phyloP scores from a whole-genome alignment of 495 filamentous ascomycete species.

The Daldinia vernicosa region DNA sequence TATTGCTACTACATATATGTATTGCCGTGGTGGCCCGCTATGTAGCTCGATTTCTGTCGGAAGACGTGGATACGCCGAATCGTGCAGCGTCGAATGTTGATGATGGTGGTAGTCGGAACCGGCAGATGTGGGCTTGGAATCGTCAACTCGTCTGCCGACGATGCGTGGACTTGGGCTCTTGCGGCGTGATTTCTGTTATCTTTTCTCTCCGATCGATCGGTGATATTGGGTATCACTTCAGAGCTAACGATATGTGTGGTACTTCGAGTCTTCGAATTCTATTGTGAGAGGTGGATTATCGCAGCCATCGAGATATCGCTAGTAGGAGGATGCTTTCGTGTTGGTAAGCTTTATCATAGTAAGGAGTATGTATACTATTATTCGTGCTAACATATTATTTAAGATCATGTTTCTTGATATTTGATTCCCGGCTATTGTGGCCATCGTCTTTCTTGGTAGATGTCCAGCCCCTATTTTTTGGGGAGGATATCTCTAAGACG shows the following conservation, averaged over 20 bases:
- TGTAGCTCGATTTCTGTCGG: neutral
- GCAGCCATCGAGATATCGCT: neutral
- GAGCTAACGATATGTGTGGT: too few species aligned
- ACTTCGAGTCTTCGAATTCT: too few species aligned
- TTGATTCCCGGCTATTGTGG: too few species aligned
- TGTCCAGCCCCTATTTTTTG: neutral
- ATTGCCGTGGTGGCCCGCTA: neutral
- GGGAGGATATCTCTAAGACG: neutral
- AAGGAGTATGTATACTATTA: neutral
- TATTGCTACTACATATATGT: neutral
- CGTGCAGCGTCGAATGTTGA: conserved; percentile 5
- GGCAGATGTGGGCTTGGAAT: conserved; percentile 4
- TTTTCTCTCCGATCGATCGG: neutral
- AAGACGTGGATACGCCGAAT: neutral
- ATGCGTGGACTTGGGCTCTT: neutral
- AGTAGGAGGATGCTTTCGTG: neutral
- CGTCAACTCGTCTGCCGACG: neutral
- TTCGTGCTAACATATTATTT: conserved; percentile 2
- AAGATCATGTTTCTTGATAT: neutral
- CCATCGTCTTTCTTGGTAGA: neutral
- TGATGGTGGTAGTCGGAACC: conserved; percentile 13
- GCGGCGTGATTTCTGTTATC: neutral
- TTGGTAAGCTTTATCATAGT: neutral
- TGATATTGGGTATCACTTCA: neutral
- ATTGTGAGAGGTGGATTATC: neutral